Conservation (phyloP, 371 early-diverging fungal species). For the Circinella umbellata region DNA sequence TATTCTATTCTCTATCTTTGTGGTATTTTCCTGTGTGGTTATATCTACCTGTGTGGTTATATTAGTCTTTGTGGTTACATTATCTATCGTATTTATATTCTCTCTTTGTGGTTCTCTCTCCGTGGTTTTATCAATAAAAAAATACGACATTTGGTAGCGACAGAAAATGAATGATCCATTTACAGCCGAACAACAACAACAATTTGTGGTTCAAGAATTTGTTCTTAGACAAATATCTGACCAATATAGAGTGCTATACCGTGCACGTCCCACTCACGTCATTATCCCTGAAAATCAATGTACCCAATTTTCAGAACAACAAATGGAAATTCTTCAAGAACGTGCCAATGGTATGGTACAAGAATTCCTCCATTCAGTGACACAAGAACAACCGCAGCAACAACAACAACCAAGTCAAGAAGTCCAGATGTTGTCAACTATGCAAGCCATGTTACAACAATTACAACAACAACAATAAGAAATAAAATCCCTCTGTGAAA, state of each 20-base stretch:
- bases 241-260: neutral
- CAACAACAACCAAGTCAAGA: neutral
- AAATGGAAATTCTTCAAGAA: neutral
- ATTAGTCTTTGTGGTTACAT: too few relatives aligned
- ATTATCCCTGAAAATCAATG: neutral
- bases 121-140: neutral
- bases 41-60: too few relatives aligned
- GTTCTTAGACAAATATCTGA: neutral
- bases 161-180: neutral
- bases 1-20: too few relatives aligned
- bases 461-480: neutral
- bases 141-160: neutral
- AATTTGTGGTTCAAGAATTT: neutral
- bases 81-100: too few relatives aligned
- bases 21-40: too few relatives aligned
- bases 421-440: neutral
- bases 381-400: neutral
- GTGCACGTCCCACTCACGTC: neutral
- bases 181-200: neutral
- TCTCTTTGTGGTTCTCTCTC: too few relatives aligned
- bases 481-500: neutral
- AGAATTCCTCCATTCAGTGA: neutral
- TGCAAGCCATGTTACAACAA: neutral
- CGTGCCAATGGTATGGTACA: neutral
- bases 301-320: neutral